Evolutionary conservation across 2,329 filamentous ascomycete genomes (phyloP), one percentile per base, ranked within the genome.

Genomic region (Paecilomyces dactylethromorphus): DNA sequence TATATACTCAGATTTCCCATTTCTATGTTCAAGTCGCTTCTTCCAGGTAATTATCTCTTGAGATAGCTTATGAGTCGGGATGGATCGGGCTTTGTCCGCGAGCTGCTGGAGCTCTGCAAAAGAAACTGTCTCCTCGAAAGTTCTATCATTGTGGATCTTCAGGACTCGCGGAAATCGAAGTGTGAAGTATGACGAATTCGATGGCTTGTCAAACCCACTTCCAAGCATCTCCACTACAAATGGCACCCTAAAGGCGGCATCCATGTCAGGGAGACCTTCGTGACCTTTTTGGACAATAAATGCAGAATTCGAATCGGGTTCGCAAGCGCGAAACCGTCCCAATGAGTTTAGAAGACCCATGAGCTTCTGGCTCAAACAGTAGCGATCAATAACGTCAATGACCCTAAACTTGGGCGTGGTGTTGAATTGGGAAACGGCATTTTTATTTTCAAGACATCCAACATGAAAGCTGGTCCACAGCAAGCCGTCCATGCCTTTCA

Each of bases 401-500:
- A 94, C 75, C 22, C 82, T 83, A 69, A 90, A 93, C 0, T 71
- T 74, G 0, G 89, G 88, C 56, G 72, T 81, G 3, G 61, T 63
- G 2, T 75, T 71, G 63, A 76, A 81, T 6, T 81, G 77, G 29
- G 78, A 69, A 0, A 87, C 82, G 13, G 82, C 80, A 5, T 83
- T 78, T 64, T 84, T 86, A 66, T 94, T 94, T 22, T 82, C 77
- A 8, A 92, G 77, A 70, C 91, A 96, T 1, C 86, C 92, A 15
- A 96, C 74, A 66, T 89, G 87, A 67, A 95, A 96, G 55, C 90
- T 85, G 2, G 90, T 96, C 87, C 88, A 96, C 57, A 82, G 81
- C 51, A 90, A 68, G 18, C 80, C 78, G 5, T 78, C 76, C 2
- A 87, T 71, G 3, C 77, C 73, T 2, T 60, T 54, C 54, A 84